These are phyloP conservation scores for Calophaca sinica DNA, from an alignment of 306 rosid genomes.

Conservation along the genomic window DNA sequence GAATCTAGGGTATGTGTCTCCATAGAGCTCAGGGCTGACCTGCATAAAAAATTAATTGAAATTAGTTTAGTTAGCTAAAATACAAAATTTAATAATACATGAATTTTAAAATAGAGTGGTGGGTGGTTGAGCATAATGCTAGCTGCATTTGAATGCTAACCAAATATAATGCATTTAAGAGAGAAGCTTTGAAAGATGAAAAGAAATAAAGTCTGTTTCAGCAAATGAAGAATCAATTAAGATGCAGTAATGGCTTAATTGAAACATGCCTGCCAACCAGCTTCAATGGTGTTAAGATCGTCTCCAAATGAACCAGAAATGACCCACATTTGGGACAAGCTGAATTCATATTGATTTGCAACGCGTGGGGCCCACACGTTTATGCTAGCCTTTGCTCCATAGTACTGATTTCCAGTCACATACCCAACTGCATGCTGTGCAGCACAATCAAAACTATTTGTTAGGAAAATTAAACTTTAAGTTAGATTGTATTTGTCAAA, in stretches of 20 bases:
- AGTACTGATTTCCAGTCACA: constrained; percentile 88
- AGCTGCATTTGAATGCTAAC: constrained; percentile 49
- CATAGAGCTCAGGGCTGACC: constrained; percentile 98
- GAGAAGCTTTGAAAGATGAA: background rate
- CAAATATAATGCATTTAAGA: constrained; percentile 32
- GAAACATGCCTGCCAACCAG: constrained; percentile 94
- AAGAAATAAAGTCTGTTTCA: background rate
- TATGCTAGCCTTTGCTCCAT: constrained; percentile 95
- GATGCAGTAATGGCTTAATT: constrained; percentile 41
- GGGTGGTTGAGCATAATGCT: constrained; percentile 57
- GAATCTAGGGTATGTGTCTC: constrained; percentile 91
- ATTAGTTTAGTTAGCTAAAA: constrained; percentile 44
- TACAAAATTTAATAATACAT: constrained; percentile 17
- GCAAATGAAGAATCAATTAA: constrained; percentile 25
- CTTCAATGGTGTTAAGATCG: constrained; percentile 97
- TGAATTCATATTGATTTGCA: constrained; percentile 88
- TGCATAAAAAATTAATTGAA: constrained; percentile 58
- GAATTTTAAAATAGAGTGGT: constrained; percentile 38
- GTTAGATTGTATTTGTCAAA: background rate
- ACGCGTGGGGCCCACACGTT: constrained; percentile 97
- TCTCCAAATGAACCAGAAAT: constrained; percentile 96
- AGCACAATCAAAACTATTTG: background rate
- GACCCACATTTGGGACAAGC: constrained; percentile 98
- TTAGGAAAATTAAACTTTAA: background rate
- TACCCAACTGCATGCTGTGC: constrained; percentile 97